Evolutionary conservation across 495 filamentous ascomycete species (phyloP).

Genomic region (Oidiodendron maius): DNA sequence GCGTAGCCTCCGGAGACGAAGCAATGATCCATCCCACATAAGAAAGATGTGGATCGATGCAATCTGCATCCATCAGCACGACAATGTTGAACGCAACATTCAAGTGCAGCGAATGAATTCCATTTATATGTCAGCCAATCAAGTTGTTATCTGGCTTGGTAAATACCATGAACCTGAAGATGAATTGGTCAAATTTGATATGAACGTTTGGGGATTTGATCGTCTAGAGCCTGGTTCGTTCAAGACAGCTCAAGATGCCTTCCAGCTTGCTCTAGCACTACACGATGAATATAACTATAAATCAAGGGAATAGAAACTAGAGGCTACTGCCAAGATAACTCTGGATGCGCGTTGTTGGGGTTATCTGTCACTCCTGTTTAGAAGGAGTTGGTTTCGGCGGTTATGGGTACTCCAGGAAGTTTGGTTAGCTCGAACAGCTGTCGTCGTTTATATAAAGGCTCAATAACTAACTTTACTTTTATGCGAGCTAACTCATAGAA

Average conservation of each 20-base stretch:
- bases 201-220: not conserved
- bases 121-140: not conserved
- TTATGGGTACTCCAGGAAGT: not conserved
- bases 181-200: not conserved
- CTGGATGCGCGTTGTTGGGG: not conserved
- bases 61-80: constrained; percentile 1
- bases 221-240: not conserved
- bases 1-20: not conserved
- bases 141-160: not conserved
- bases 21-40: not conserved
- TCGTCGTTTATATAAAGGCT: no score
- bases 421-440: not conserved
- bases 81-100: not conserved
- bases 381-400: not conserved
- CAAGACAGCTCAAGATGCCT: not conserved
- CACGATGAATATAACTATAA: not conserved
- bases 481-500: no score
- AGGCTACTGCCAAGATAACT: not conserved
- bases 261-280: not conserved
- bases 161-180: not conserved
- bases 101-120: not conserved
- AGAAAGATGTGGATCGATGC: constrained; percentile 2
- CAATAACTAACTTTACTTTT: no score
- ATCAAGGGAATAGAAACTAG: not conserved
- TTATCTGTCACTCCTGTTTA: not conserved